Evolutionary conservation across 75 land plant genomes (phyloP).

Genomic region (Sequoia sempervirens): DNA sequence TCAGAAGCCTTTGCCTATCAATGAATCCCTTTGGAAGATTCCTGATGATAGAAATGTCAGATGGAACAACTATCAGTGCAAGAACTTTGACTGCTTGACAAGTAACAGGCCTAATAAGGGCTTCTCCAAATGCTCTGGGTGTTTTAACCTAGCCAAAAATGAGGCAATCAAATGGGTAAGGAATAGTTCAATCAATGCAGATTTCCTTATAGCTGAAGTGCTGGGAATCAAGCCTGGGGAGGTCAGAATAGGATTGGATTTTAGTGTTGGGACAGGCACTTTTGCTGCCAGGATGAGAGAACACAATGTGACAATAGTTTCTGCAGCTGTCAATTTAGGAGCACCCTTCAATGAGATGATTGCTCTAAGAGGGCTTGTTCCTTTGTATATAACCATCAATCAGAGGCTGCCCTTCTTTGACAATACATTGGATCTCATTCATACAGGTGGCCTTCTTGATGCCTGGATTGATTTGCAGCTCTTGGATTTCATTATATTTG

Average conservation of each 20-base stretch:
- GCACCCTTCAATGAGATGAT: conserved; percentile 91
- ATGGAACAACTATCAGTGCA: conserved; percentile 71
- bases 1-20: conserved; percentile 58
- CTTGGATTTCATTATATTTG: conserved; percentile 77
- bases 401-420: conserved; percentile 90
- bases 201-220: conserved; percentile 61
- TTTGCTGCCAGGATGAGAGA: conserved; percentile 93
- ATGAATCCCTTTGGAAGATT: conserved; percentile 66
- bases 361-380: conserved; percentile 75
- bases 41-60: conserved; percentile 80
- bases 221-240: conserved; percentile 67
- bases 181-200: conserved; percentile 36
- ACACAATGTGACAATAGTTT: conserved; percentile 62
- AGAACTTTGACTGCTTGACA: conserved; percentile 61
- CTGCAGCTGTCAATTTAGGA: conserved; percentile 76
- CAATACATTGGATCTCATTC: conserved; percentile 85
- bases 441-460: conserved; percentile 67
- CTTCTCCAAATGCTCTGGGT: conserved; percentile 60
- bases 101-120: conserved; percentile 53
- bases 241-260: conserved; percentile 80
- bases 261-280: conserved; percentile 66
- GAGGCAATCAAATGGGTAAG: conserved; percentile 54
- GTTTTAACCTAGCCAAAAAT: conserved; percentile 69
- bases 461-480: conserved; percentile 81
- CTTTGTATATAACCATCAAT: conserved; percentile 54